A percentile compares a stretch with the other conserved stretches of the same genome.
These are phyloP conservation scores for Saitozyma sp. DNA, from an alignment of 768 basidiomycete genomes.

Conservation along the genomic window DNA sequence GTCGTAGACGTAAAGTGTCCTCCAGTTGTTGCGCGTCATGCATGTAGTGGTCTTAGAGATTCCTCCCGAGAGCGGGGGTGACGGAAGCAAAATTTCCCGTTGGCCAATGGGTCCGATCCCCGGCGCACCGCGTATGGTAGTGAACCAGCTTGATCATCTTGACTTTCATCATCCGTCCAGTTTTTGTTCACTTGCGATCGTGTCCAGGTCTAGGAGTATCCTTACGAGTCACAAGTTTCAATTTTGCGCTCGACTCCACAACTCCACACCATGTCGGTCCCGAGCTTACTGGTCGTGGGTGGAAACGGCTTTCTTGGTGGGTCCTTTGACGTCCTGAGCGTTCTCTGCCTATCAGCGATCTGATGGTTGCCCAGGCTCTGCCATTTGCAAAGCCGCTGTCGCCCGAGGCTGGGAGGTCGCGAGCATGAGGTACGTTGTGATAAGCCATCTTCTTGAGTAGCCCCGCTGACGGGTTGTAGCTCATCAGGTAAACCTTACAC, in stretches of 20 bases:
- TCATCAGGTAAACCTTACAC: conserved; percentile 81
- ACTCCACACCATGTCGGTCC: conserved; percentile 18
- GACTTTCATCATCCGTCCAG: too few species aligned
- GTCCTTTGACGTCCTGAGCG: conserved; percentile 10
- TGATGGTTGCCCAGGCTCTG: conserved; percentile 66
- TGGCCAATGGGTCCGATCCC: too few species aligned
- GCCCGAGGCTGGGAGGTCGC: conserved; percentile 80
- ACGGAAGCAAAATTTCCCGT: too few species aligned
- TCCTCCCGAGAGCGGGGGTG: too few species aligned
- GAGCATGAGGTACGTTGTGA: conserved; percentile 70
- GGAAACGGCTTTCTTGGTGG: conserved; percentile 96
- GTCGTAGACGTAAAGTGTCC: conserved; percentile 4
- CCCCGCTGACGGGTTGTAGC: conserved; percentile 56
- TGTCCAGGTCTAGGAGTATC: too few species aligned
- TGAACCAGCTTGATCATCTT: too few species aligned
- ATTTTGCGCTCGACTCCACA: too few species aligned
- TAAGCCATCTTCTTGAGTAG: not conserved
- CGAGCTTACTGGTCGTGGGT: conserved; percentile 85
- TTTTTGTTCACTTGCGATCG: too few species aligned
- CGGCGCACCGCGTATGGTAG: too few species aligned
- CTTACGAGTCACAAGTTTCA: too few species aligned
- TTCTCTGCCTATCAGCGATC: conserved; percentile 2
- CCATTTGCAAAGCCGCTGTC: conserved; percentile 85
- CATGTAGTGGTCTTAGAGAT: too few species aligned
- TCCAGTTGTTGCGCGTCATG: too few species aligned